These are phyloP conservation scores for Lodderomyces pseudojiufengensis DNA, from an alignment of 1,139 yeast species.

Conservation along the genomic window DNA sequence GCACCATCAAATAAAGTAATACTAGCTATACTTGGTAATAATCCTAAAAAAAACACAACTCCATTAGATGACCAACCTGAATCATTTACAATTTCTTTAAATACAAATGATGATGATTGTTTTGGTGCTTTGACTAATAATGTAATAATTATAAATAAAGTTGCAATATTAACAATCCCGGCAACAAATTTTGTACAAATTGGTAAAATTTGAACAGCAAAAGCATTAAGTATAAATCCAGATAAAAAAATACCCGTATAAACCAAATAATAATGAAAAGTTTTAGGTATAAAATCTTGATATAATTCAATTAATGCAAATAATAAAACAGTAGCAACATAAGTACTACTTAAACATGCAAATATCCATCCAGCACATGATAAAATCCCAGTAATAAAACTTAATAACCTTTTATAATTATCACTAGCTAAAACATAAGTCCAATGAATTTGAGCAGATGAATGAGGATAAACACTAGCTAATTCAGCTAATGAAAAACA, in stretches of 20 bases:
- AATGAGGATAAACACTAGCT: conserved; percentile 27
- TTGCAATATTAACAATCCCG: conserved; percentile 22
- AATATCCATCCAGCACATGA: too few relatives aligned
- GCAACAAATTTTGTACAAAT: conserved; percentile 19
- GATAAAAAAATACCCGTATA: conserved; percentile 17
- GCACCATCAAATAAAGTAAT: conserved; percentile 28
- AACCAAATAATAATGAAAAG: conserved; percentile 24
- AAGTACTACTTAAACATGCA: conserved; percentile 29
- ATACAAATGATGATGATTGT: conserved; percentile 22
- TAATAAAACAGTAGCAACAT: conserved; percentile 41
- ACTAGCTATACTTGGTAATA: conserved; percentile 26
- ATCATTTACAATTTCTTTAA: conserved; percentile 21
- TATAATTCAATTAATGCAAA: conserved; percentile 37
- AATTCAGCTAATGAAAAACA: conserved; percentile 26
- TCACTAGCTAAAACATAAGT: conserved; percentile 24
- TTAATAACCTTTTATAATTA: too few relatives aligned
- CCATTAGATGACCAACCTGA: conserved; percentile 30
- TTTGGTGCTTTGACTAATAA: conserved; percentile 24
- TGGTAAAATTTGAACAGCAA: conserved; percentile 16
- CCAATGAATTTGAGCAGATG: conserved; percentile 31
- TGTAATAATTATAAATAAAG: conserved; percentile 23
- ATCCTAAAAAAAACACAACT: conserved; percentile 25
- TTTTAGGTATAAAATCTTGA: conserved; percentile 19
- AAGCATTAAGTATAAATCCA: conserved; percentile 20
- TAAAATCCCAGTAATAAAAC: too few relatives aligned